Conservation (phyloP, 2,329 filamentous ascomycete species). For the Aspergillus ochraceus region DNA sequence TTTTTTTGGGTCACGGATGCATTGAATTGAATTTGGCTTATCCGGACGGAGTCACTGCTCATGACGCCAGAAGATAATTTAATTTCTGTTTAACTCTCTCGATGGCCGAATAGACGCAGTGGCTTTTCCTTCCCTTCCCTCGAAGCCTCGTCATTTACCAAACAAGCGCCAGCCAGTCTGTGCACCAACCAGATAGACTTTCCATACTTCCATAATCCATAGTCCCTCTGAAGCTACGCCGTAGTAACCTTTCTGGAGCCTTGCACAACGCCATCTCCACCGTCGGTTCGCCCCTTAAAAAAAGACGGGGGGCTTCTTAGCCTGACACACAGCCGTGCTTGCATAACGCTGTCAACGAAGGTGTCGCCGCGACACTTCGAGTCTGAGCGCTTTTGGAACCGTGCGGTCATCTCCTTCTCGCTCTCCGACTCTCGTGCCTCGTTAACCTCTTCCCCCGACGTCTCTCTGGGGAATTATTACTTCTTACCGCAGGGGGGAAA, state of each 20-base stretch:
- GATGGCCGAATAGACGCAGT: not conserved
- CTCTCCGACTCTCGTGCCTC: slow-evolving; percentile 8
- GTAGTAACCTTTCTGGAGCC: slow-evolving; percentile 19
- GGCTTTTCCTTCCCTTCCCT: too few relatives aligned
- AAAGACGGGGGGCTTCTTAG: slow-evolving; percentile 21
- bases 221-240: slow-evolving; percentile 14
- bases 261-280: slow-evolving; percentile 24
- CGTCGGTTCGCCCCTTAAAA: slow-evolving; percentile 23
- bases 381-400: slow-evolving; percentile 21
- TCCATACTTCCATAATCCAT: slow-evolving; percentile 12
- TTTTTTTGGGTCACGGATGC: not conserved
- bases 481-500: not conserved
- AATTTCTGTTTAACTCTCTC: too few relatives aligned
- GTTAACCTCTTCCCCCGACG: slow-evolving; percentile 5
- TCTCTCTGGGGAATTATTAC: slow-evolving; percentile 7
- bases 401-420: slow-evolving; percentile 14
- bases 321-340: slow-evolving; percentile 30
- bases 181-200: slow-evolving; percentile 16
- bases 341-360: slow-evolving; percentile 28
- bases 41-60: too few relatives aligned
- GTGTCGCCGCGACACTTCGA: slow-evolving; percentile 20
- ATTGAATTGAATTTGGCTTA: too few relatives aligned
- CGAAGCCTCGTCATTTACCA: not conserved
- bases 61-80: too few relatives aligned
- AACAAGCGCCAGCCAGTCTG: slow-evolving; percentile 2